A percentile compares a stretch with the other conserved stretches of the same genome.
Evolutionary conservation across 305 asterid genomes (phyloP).

Genomic region (Lippia alba): DNA sequence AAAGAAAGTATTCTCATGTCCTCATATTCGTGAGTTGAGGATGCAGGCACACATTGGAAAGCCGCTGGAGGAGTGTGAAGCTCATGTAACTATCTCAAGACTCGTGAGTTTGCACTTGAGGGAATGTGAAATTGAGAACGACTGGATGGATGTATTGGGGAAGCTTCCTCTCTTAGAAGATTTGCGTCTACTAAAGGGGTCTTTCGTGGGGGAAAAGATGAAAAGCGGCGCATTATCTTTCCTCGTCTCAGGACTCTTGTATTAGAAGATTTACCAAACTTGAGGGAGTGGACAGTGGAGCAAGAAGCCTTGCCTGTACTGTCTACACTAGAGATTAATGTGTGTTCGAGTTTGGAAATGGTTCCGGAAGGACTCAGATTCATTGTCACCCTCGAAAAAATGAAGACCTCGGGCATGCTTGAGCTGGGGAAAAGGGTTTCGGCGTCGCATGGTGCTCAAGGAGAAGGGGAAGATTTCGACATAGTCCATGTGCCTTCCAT

Average conservation of each 20-base stretch:
- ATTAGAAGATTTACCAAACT: too few relatives aligned
- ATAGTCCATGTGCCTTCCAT: too few relatives aligned
- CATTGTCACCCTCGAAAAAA: too few relatives aligned
- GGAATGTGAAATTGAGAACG: constrained; percentile 21
- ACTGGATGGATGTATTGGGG: constrained; percentile 16
- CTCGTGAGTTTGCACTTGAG: constrained; percentile 1
- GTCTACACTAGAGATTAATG: too few relatives aligned
- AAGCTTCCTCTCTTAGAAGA: constrained; percentile 12
- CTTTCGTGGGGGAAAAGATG: constrained; percentile 19
- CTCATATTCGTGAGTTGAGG: constrained; percentile 17
- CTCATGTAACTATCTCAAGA: not conserved
- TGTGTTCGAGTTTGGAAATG: too few relatives aligned
- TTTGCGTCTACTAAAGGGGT: constrained; percentile 1
- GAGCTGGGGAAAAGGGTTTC: too few relatives aligned
- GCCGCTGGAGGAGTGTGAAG: not conserved
- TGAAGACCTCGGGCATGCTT: too few relatives aligned
- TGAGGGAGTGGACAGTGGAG: too few relatives aligned
- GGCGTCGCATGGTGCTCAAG: too few relatives aligned
- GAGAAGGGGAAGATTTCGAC: too few relatives aligned
- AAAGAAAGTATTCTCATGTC: constrained; percentile 1
- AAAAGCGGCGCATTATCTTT: not conserved
- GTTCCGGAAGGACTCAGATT: too few relatives aligned
- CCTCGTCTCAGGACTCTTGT: not conserved
- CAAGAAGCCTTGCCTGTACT: too few relatives aligned
- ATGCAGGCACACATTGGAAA: constrained; percentile 3